Evolutionary conservation across 306 rosid species (phyloP).

Genomic region (Vachellia pachyceras): DNA sequence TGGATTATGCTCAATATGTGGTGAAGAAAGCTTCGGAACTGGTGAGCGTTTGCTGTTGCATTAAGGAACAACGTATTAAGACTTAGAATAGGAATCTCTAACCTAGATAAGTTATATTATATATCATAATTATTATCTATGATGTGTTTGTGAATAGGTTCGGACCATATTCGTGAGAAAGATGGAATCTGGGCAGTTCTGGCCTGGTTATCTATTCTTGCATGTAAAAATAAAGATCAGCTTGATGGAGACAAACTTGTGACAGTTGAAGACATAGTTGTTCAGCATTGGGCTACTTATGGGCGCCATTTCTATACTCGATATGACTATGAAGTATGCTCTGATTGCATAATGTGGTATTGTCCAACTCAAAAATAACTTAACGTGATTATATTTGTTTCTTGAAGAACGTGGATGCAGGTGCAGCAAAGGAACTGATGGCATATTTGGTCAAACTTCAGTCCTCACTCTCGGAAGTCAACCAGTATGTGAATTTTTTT

Average conservation of each 20-base stretch:
- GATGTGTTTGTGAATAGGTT: slow-evolving; percentile 62
- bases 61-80: slow-evolving; percentile 12
- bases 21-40: slow-evolving; percentile 99
- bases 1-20: slow-evolving; percentile 89
- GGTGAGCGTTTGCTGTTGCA: slow-evolving; percentile 58
- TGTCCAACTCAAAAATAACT: slow-evolving; percentile 17
- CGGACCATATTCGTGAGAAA: slow-evolving; percentile 97
- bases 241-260: slow-evolving; percentile 80
- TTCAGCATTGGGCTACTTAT: slow-evolving; percentile 90
- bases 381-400: slow-evolving; percentile 39
- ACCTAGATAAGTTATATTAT: slow-evolving; percentile 28
- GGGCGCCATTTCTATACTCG: slow-evolving; percentile 98
- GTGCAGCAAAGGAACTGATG: slow-evolving; percentile 91
- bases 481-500: slow-evolving; percentile 58
- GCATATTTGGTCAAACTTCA: slow-evolving; percentile 89
- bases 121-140: slow-evolving; percentile 37
- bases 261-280: slow-evolving; percentile 93
- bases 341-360: slow-evolving; percentile 20
- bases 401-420: slow-evolving; percentile 95
- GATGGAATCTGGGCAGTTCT: slow-evolving; percentile 99
- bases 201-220: slow-evolving; percentile 94
- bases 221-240: slow-evolving; percentile 79
- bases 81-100: slow-evolving; percentile 9
- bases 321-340: slow-evolving; percentile 86
- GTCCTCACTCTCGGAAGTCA: slow-evolving; percentile 86